A percentile compares a stretch with the other conserved stretches of the same genome.
Evolutionary conservation across 2,329 filamentous ascomycete species (phyloP).

Genomic region (Scedosporium minutisporum): DNA sequence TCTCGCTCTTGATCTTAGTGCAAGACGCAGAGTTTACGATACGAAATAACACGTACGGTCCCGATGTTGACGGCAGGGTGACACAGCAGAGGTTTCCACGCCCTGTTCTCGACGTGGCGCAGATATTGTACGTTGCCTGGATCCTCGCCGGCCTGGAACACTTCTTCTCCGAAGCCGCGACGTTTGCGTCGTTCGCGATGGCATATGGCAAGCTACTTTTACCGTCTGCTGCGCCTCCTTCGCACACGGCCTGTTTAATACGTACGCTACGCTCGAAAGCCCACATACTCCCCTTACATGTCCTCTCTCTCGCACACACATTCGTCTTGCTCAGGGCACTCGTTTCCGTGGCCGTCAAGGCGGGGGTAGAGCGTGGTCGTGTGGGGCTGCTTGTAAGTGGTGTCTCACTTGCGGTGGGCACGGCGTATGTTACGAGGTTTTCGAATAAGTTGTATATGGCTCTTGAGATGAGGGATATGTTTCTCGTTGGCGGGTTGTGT

Average conservation of each 20-base stretch:
- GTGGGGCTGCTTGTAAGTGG: not conserved
- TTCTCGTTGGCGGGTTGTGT: not conserved
- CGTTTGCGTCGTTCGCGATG: not conserved
- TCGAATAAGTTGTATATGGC: conserved; percentile 1
- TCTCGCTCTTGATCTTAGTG: not conserved
- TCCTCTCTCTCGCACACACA: not conserved
- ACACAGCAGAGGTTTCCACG: not conserved
- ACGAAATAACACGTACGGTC: not conserved
- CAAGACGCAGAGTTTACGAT: not conserved
- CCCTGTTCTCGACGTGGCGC: not conserved
- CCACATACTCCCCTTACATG: not conserved
- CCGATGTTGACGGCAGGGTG: not conserved
- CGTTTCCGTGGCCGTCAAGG: not conserved
- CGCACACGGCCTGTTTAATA: not conserved
- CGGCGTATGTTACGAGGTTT: not conserved
- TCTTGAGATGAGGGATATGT: not conserved
- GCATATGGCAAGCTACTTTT: not conserved
- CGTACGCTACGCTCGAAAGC: not conserved
- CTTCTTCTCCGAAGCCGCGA: not conserved
- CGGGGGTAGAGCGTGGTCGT: not conserved
- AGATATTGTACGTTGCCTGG: not conserved
- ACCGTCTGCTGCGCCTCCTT: not conserved
- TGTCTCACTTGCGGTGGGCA: not conserved
- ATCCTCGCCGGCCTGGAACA: not conserved
- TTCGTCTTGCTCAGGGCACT: not conserved